A percentile compares a stretch with the other conserved stretches of the same genome.
These are phyloP conservation scores for Epichloe gansuensis DNA, from an alignment of 2,329 filamentous ascomycete species.

Conservation along the genomic window DNA sequence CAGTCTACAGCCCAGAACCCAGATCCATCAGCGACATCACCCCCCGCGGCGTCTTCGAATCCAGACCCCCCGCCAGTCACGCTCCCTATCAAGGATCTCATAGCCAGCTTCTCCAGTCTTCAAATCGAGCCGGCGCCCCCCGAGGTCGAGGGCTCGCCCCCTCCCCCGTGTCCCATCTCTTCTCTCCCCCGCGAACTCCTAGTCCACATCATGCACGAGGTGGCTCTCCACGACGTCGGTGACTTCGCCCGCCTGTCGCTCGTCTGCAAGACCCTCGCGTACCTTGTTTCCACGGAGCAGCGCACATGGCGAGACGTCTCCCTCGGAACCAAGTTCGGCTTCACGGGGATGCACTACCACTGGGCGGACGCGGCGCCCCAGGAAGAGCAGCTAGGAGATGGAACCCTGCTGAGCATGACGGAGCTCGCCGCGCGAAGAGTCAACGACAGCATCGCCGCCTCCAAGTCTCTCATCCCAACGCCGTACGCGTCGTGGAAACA, in stretches of 20 bases:
- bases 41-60: not conserved
- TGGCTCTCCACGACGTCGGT: conserved; percentile 63
- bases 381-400: conserved; percentile 15
- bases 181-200: conserved; percentile 79
- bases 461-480: conserved; percentile 28
- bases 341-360: conserved; percentile 69
- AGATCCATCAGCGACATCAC: conserved; percentile 8
- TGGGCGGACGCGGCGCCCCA: conserved; percentile 38
- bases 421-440: conserved; percentile 23
- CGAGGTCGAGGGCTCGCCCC: conserved; percentile 54
- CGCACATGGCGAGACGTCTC: conserved; percentile 73
- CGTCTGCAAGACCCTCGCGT: conserved; percentile 81
- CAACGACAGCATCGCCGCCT: conserved; percentile 23
- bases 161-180: conserved; percentile 64
- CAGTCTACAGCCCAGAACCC: conserved; percentile 28
- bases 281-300: conserved; percentile 71
- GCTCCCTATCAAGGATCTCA: conserved; percentile 52
- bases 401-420: conserved; percentile 20
- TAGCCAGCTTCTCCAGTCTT: conserved; percentile 60
- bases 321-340: conserved; percentile 59
- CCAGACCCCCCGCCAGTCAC: conserved; percentile 21
- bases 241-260: conserved; percentile 62
- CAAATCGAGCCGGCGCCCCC: conserved; percentile 58
- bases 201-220: conserved; percentile 59
- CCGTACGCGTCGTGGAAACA: conserved; percentile 42